Evolutionary conservation across 768 basidiomycete species (phyloP), one percentile per base, ranked within the genome.

Genomic region (Glaciozyma antarctica): DNA sequence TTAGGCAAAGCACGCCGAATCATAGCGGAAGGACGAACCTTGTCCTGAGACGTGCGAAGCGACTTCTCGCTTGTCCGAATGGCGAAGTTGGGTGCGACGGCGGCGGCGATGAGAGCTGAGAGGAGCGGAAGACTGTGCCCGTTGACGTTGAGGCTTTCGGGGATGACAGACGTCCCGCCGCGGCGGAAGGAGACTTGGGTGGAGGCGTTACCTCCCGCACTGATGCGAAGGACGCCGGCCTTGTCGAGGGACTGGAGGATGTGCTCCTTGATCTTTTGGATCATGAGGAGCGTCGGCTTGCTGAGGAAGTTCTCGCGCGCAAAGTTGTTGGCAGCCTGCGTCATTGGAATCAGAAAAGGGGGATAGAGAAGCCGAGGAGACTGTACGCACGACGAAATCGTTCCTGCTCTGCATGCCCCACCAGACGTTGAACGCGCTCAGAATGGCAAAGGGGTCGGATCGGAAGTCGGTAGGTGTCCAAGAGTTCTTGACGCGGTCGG

Each of bases 11-110:
- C 52, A 43, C 59, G 51, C 48, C 5, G 2, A n/a, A 28, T 26
- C 26, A 47, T 24, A 21, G 10, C 30, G 16, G 54, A n/a, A 24
- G n/a, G 24, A 65, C 80, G 38, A 66, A 91, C 92, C 83, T 88
- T 92, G 74, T 95, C 92, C 62, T 84, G 82, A 21, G 83, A 80
- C 3, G 92, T 94, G 52, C 90, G 81, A 65, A 83, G 83, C 3
- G 64, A 71, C 75, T 80, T 84, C 52, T 86, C 85, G 2, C 84
- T 82, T 9, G 83, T 84, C 59, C 87, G 80, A 60, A 94, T 82
- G 5, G 88, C 91, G 75, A 92, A 94, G 76, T 93, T 92, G 28
- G 92, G 92, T 72, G 93, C 90, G 2, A 83, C 84, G 0, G 89
- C 90, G 59, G 88, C 82, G 15, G 90, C 84, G 73, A 95, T 88